Evolutionary conservation across 495 filamentous ascomycete genomes (phyloP).

Genomic region (Neurospora hispaniola): DNA sequence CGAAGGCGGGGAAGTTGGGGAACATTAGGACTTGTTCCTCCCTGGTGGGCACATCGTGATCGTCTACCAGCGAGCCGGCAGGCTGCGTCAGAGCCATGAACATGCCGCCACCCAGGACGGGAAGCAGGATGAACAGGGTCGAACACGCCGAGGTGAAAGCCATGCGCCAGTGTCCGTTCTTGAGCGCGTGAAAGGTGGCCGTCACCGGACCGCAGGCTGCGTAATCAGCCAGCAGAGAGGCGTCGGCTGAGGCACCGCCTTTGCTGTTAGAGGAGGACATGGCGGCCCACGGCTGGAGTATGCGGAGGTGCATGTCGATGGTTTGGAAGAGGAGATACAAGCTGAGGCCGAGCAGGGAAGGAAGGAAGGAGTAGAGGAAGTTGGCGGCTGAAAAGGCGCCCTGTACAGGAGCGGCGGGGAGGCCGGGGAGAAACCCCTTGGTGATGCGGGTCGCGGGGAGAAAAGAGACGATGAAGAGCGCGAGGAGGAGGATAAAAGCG

Average conservation of each 20-base stretch:
- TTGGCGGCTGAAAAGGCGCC: constrained; percentile 73
- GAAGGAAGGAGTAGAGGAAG: constrained; percentile 81
- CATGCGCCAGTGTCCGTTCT: constrained; percentile 59
- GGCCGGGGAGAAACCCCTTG: constrained; percentile 57
- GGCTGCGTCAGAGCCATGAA: constrained; percentile 69
- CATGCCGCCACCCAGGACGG: constrained; percentile 65
- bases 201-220: constrained; percentile 51
- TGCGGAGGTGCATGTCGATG: constrained; percentile 63
- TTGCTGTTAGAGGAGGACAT: constrained; percentile 33
- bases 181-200: constrained; percentile 48
- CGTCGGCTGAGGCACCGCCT: constrained; percentile 52
- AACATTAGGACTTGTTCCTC: constrained; percentile 48
- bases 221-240: constrained; percentile 67
- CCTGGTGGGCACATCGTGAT: neutral
- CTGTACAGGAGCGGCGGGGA: constrained; percentile 48
- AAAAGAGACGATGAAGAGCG: constrained; percentile 69
- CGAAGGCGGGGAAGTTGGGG: constrained; percentile 57
- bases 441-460: constrained; percentile 50
- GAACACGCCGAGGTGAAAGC: constrained; percentile 59
- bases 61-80: constrained; percentile 3
- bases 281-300: constrained; percentile 63
- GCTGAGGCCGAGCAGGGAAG: constrained; percentile 61
- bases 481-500: constrained; percentile 54
- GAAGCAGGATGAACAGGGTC: constrained; percentile 52
- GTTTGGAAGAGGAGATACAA: constrained; percentile 69